Base-by-base conservation (phyloP, 1,284 basidiomycete species). In the Cystobasidium sp. region DNA sequence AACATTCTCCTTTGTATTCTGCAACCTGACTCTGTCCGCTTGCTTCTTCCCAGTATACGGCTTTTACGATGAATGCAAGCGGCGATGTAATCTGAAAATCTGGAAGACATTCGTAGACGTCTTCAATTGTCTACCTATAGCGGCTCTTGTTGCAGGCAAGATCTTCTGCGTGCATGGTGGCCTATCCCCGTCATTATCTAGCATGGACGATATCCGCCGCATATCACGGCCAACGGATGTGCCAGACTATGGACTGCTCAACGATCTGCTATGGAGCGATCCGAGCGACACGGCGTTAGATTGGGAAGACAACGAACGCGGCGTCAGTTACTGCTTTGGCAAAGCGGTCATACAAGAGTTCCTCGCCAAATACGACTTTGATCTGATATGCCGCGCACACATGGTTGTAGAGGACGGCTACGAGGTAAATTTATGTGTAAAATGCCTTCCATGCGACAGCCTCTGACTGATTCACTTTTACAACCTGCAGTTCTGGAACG, bases 101-200 rank as follows among this genome's bases (percentile, higher is more conserved):
- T 99, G 97, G 97, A 99, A 98, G 85, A 95, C 94, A 14, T 99
- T 99, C 83, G 94, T 98, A 83, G 97, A 99, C 84, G 96, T 98
- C 55, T 99, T 99, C 88, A 99, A 99, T 84, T 94, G 94, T 79
- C 88, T 99, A 12, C 97, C 97, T 59, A 99, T 99, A 80, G 95
- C 97, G 51, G 95, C 97, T 47, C 93, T 99, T 78, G 96, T 99
- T 66, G 97, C 96, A 12, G 95, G 93, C 79, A 99, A 99, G 86
- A 99, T 99, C 81, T 99, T 99, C 84, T 99, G 96, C 81, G 96
- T 99, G 10, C 97, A 99, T 82, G 97, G 97, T 24, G 97, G 97
- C 14, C 88, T 99, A 53, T 97, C 94, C 18, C 97, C 97, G n/a
- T 97, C 94, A 58, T 86, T 99, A 73, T 92, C 94, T 81, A 91